phyloP scores from a whole-genome alignment of 2,329 filamentous ascomycete genomes.

The Penicillium sp. region DNA sequence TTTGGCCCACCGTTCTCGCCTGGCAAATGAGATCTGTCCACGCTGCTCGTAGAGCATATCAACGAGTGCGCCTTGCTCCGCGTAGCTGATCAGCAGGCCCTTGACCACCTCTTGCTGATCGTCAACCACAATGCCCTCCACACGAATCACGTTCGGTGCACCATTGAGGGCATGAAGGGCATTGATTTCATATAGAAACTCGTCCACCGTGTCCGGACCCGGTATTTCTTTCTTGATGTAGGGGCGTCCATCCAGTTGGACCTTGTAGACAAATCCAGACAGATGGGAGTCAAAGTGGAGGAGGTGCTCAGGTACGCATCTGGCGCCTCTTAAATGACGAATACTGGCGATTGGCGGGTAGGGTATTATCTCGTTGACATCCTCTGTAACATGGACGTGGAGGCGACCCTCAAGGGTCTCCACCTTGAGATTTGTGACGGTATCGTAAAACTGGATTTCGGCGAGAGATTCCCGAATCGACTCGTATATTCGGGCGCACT shows the following conservation, averaged over 20 bases:
- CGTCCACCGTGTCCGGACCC: conserved; percentile 89
- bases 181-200: conserved; percentile 97
- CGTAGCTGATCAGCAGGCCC: conserved; percentile 85
- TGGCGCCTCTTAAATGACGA: conserved; percentile 62
- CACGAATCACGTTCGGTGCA: conserved; percentile 76
- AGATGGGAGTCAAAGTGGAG: conserved; percentile 88
- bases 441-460: conserved; percentile 96
- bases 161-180: conserved; percentile 77
- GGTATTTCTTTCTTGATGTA: conserved; percentile 99
- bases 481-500: conserved; percentile 90
- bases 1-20: conserved; percentile 81
- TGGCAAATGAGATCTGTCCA: conserved; percentile 65
- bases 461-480: conserved; percentile 86
- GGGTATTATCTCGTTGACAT: conserved; percentile 89
- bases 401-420: conserved; percentile 84
- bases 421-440: conserved; percentile 92
- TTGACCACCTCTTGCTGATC: conserved; percentile 74
- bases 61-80: conserved; percentile 81
- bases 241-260: conserved; percentile 65
- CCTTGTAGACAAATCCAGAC: conserved; percentile 97
- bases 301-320: conserved; percentile 67
- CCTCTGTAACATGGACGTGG: conserved; percentile 97
- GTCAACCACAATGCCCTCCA: conserved; percentile 86
- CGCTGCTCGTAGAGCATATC: conserved; percentile 85
- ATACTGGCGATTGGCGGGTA: conserved; percentile 77